A percentile compares a stretch with the other conserved stretches of the same genome.
Evolutionary conservation across 441 rosid species (phyloP).

Genomic region (Mallotus repandus): DNA sequence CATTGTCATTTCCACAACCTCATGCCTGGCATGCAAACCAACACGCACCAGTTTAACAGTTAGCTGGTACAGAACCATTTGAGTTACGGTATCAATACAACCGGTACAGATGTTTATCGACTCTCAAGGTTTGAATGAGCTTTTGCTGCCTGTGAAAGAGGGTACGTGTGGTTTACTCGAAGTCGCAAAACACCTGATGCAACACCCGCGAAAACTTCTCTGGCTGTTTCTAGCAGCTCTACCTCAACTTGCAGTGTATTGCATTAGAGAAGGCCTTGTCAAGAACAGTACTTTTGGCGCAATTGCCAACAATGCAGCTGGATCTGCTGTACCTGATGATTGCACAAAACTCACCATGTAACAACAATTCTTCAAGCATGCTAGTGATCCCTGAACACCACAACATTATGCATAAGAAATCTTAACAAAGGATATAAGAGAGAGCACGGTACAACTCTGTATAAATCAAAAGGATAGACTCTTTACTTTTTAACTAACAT

Average conservation of each 20-base stretch:
- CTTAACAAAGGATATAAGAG: not conserved
- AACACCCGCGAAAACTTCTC: slow-evolving; percentile 61
- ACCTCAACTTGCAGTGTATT: slow-evolving; percentile 61
- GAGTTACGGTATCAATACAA: slow-evolving; percentile 66
- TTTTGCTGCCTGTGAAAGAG: slow-evolving; percentile 61
- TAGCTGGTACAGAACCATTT: not conserved
- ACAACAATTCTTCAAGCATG: slow-evolving; percentile 69
- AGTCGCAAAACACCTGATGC: slow-evolving; percentile 61
- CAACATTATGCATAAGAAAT: slow-evolving; percentile 6
- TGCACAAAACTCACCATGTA: slow-evolving; percentile 89
- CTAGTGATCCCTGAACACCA: slow-evolving; percentile 68
- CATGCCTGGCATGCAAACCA: not conserved
- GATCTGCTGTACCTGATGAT: slow-evolving; percentile 79
- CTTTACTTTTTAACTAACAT: not conserved
- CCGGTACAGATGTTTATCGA: slow-evolving; percentile 66
- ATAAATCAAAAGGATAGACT: not conserved
- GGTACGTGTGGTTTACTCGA: slow-evolving; percentile 74
- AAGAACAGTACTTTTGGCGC: slow-evolving; percentile 69
- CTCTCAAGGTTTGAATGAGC: slow-evolving; percentile 77
- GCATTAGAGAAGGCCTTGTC: slow-evolving; percentile 77
- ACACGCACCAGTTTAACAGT: not conserved
- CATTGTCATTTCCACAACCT: not conserved
- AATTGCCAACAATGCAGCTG: slow-evolving; percentile 66
- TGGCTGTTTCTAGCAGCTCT: slow-evolving; percentile 75
- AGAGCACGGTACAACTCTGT: not conserved